These are phyloP conservation scores for Candida pseudoglaebosa DNA, from an alignment of 805 yeast species.

Conservation along the genomic window DNA sequence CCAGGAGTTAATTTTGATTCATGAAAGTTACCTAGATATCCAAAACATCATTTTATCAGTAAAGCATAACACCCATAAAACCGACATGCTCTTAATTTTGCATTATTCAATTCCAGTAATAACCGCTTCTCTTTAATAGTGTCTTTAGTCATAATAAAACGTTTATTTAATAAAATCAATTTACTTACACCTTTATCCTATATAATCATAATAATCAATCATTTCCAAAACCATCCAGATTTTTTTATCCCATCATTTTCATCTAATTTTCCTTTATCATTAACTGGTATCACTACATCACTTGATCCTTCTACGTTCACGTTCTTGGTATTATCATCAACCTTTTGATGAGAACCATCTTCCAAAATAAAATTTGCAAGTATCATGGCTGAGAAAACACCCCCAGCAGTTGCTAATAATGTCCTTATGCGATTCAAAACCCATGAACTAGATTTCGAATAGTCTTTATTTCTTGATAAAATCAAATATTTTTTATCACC, in stretches of 20 bases:
- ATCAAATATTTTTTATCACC: slow-evolving; percentile 13
- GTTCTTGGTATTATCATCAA: too few species aligned
- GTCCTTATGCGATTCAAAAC: slow-evolving; percentile 14
- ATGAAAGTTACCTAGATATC: too few species aligned
- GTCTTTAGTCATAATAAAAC: too few species aligned
- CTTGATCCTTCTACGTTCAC: too few species aligned
- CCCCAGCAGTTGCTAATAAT: slow-evolving; percentile 24
- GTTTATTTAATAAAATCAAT: too few species aligned
- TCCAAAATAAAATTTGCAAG: slow-evolving; percentile 19
- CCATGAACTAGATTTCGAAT: not conserved
- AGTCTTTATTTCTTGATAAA: slow-evolving; percentile 8
- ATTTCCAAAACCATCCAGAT: slow-evolving; percentile 2
- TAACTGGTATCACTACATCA: not conserved
- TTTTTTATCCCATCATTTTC: not conserved
- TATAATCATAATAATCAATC: not conserved
- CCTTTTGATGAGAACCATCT: slow-evolving; percentile 1
- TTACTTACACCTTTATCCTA: too few species aligned
- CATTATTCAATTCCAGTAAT: too few species aligned
- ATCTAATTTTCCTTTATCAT: not conserved
- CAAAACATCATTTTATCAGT: too few species aligned
- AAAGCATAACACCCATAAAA: too few species aligned
- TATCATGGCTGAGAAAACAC: slow-evolving; percentile 18
- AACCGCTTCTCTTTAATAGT: too few species aligned
- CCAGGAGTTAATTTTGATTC: too few species aligned
- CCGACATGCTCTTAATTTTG: too few species aligned